Conservation (phyloP, 108 stramenopile species). For the Stephanodiscus minutulus region DNA sequence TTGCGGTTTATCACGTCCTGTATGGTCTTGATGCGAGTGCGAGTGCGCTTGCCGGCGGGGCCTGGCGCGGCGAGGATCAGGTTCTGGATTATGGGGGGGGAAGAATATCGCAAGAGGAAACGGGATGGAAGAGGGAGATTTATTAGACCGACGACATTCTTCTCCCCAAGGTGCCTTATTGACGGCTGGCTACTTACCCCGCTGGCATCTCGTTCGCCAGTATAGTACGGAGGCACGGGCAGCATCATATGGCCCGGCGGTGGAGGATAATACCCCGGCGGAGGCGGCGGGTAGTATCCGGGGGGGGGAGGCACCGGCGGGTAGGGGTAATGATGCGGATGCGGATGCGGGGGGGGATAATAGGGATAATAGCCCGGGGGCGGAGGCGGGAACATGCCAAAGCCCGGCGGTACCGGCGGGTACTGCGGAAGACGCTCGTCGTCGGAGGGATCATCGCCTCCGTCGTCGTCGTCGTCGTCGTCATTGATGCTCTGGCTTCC, state of each 20-base stretch:
- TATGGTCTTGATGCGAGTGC: slow-evolving; percentile 31
- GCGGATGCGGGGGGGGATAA: background rate
- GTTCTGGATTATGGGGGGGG: slow-evolving; percentile 14
- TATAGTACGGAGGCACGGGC: slow-evolving; percentile 11
- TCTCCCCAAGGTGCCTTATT: background rate
- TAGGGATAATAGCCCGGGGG: slow-evolving; percentile 38
- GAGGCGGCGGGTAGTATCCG: background rate
- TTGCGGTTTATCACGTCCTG: slow-evolving; percentile 66
- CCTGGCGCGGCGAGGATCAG: slow-evolving; percentile 28
- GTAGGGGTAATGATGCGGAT: background rate
- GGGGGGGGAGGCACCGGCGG: background rate
- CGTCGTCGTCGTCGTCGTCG: background rate
- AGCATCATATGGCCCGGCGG: slow-evolving; percentile 24
- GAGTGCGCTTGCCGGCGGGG: slow-evolving; percentile 4
- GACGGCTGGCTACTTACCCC: background rate
- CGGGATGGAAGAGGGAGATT: background rate
- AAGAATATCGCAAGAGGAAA: background rate
- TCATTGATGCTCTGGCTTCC: background rate
- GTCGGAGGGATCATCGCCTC: background rate
- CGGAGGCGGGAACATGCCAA: slow-evolving; percentile 13
- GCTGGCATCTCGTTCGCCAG: slow-evolving; percentile 8
- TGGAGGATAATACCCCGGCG: slow-evolving; percentile 34
- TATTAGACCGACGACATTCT: background rate
- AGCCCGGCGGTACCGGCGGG: background rate
- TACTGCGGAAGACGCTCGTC: background rate